A percentile compares a stretch with the other conserved stretches of the same genome.
Conservation (phyloP, 2,329 filamentous ascomycete species). For the Mycocentrospora acerina region DNA sequence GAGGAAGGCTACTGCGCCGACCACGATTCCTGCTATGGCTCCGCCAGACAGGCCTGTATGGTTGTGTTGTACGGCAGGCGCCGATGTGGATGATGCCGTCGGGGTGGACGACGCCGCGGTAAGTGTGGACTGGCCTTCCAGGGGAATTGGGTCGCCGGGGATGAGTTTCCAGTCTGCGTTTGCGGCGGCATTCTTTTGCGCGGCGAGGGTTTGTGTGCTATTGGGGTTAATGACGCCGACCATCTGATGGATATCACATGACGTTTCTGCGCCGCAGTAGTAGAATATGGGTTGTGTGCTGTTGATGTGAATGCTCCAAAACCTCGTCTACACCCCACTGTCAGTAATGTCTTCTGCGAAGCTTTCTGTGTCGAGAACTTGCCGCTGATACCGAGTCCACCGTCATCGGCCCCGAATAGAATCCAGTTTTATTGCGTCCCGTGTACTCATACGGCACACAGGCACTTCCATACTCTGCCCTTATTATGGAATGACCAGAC, state of each 20-base stretch:
- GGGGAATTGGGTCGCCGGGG: conserved; percentile 45
- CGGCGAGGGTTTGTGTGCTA: conserved; percentile 29
- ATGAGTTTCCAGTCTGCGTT: conserved; percentile 33
- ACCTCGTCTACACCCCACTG: conserved; percentile 19
- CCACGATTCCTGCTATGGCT: conserved; percentile 57
- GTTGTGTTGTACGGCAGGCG: background rate
- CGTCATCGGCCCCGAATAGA: conserved; percentile 33
- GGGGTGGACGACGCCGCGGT: conserved; percentile 12
- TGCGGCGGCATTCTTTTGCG: conserved; percentile 26
- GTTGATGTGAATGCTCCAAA: conserved; percentile 40
- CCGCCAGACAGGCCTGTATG: conserved; percentile 35
- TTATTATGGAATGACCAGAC: conserved; percentile 47
- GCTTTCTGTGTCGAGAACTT: conserved; percentile 4
- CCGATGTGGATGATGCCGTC: conserved; percentile 8
- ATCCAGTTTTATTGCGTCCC: conserved; percentile 29
- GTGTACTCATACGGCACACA: conserved; percentile 44
- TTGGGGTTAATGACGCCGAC: conserved; percentile 72
- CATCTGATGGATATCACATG: conserved; percentile 68
- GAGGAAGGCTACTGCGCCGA: conserved; percentile 64
- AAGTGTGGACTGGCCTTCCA: conserved; percentile 31
- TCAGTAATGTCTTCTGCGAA: conserved; percentile 2
- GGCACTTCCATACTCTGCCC: conserved; percentile 41
- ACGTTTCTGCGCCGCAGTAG: conserved; percentile 58
- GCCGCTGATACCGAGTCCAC: conserved; percentile 29
- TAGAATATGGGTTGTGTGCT: conserved; percentile 40